Evolutionary conservation across 176 grass and related monocot species (phyloP).

Genomic region (Neostapfia colusana): DNA sequence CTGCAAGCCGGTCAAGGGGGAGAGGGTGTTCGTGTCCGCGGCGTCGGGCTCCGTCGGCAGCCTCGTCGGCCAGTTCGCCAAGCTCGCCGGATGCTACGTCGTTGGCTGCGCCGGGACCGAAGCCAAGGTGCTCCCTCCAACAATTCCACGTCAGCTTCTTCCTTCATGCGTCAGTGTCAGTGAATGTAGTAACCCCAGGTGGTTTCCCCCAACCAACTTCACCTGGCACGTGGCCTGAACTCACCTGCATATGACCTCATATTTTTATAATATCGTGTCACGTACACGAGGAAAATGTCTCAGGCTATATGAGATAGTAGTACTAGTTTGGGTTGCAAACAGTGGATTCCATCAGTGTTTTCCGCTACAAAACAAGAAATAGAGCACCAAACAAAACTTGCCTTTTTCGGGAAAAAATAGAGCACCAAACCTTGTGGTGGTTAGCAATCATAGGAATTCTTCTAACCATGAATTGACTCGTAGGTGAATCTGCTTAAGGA

Average conservation of each 20-base stretch:
- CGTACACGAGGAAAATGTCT: too few species aligned
- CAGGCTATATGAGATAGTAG: too few species aligned
- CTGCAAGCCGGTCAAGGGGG: conserved; percentile 30
- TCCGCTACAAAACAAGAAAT: too few species aligned
- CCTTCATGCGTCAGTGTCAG: not conserved
- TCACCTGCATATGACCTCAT: not conserved
- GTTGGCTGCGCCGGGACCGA: conserved; percentile 56
- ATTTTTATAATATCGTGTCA: too few species aligned
- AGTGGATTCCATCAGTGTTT: too few species aligned
- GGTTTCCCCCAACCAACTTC: not conserved
- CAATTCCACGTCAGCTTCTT: not conserved
- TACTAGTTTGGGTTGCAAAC: too few species aligned
- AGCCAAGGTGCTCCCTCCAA: conserved; percentile 1
- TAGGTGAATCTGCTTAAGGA: conserved; percentile 52
- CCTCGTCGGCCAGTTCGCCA: conserved; percentile 66
- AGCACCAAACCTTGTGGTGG: too few species aligned
- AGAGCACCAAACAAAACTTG: too few species aligned
- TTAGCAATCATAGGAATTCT: not conserved
- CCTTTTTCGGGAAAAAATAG: too few species aligned
- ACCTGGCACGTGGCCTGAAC: not conserved
- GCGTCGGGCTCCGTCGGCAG: conserved; percentile 62
- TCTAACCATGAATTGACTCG: not conserved
- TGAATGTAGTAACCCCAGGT: not conserved
- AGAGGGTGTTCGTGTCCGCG: conserved; percentile 60
- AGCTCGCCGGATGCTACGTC: conserved; percentile 61